phyloP scores from a whole-genome alignment of 305 asterid species.

The Stenogyne calaminthoides region DNA sequence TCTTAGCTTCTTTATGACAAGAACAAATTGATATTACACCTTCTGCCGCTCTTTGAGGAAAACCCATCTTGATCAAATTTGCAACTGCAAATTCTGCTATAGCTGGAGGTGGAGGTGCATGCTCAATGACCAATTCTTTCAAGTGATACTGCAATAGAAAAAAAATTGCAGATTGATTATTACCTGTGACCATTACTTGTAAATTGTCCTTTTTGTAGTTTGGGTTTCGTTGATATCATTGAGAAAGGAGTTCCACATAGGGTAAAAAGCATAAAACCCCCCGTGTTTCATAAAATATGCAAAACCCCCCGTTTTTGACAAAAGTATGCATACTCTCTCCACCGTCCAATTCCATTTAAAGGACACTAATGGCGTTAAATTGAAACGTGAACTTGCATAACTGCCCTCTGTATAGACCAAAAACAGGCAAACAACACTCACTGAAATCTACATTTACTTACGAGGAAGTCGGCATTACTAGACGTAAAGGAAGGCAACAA shows the following conservation, averaged over 20 bases:
- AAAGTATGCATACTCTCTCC: too few species aligned
- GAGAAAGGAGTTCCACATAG: neutral
- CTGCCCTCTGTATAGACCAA: too few species aligned
- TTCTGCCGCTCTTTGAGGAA: conserved; percentile 97
- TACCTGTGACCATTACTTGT: neutral
- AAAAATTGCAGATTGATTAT: conserved; percentile 26
- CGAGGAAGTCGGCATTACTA: too few species aligned
- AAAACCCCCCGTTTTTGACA: too few species aligned
- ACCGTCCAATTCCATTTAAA: too few species aligned
- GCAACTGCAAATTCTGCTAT: conserved; percentile 94
- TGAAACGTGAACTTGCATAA: too few species aligned
- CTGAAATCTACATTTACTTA: too few species aligned
- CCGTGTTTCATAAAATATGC: too few species aligned
- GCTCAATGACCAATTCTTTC: conserved; percentile 83
- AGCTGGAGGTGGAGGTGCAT: conserved; percentile 98
- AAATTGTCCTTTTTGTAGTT: neutral
- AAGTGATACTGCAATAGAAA: conserved; percentile 66
- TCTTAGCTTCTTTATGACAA: conserved; percentile 92
- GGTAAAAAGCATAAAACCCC: too few species aligned
- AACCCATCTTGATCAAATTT: conserved; percentile 95
- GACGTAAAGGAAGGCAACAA: too few species aligned
- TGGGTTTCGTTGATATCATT: neutral
- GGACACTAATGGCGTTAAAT: too few species aligned
- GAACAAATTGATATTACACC: conserved; percentile 90
- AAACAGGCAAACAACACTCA: too few species aligned